phyloP scores from a whole-genome alignment of 139 green algal species.

The Mesostigma viride region DNA sequence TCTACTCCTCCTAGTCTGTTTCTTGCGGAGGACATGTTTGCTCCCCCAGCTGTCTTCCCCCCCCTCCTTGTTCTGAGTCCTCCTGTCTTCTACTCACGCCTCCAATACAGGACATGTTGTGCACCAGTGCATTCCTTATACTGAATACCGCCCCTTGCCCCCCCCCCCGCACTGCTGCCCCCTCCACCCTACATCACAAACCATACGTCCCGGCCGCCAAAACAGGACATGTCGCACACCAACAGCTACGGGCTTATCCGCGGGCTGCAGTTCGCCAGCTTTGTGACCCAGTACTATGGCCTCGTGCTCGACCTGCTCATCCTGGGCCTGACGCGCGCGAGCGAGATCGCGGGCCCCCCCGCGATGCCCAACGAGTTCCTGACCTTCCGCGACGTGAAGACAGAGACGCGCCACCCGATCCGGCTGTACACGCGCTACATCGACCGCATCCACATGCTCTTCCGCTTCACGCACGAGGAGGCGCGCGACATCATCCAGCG shows the following conservation, averaged over 20 bases:
- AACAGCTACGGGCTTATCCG: slow-evolving; percentile 96
- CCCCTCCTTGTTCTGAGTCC: too few relatives aligned
- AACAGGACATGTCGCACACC: slow-evolving; percentile 98
- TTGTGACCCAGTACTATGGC: slow-evolving; percentile 92
- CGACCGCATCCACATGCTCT: slow-evolving; percentile 70
- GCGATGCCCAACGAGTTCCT: slow-evolving; percentile 94
- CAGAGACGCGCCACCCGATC: slow-evolving; percentile 90
- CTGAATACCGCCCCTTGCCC: neutral
- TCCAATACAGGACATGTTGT: too few relatives aligned
- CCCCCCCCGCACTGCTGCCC: too few relatives aligned
- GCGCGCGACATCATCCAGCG: slow-evolving; percentile 43
- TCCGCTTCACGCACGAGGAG: slow-evolving; percentile 90
- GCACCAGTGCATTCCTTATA: too few relatives aligned
- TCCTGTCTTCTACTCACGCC: too few relatives aligned
- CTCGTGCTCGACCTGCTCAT: slow-evolving; percentile 93
- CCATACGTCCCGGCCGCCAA: too few relatives aligned
- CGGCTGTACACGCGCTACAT: slow-evolving; percentile 92
- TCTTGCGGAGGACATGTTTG: too few relatives aligned
- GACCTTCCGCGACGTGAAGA: slow-evolving; percentile 71
- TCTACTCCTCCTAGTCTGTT: too few relatives aligned
- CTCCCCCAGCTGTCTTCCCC: too few relatives aligned
- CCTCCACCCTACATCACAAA: slow-evolving; percentile 83
- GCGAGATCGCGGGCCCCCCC: slow-evolving; percentile 84
- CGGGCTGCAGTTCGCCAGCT: slow-evolving; percentile 94
- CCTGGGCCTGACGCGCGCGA: slow-evolving; percentile 88